Base-by-base conservation (phyloP, 2,329 filamentous ascomycete genomes). In the Aureobasidium sp. region DNA sequence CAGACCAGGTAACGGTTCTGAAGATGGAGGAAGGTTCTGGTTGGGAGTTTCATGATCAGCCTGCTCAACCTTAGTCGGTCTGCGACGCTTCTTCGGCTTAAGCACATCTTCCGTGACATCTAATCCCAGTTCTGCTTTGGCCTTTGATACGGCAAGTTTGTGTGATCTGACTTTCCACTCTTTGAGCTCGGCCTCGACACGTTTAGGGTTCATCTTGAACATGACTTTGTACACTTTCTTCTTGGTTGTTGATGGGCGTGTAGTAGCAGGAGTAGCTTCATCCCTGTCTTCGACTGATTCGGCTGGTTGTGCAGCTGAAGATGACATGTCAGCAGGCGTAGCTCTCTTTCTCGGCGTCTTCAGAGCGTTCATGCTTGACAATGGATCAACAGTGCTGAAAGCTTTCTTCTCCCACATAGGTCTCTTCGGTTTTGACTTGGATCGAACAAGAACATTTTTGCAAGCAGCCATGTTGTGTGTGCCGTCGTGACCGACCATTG, bases 401-500 rank as follows among this genome's bases (percentile, higher is more conserved):
- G 34, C 44, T 17, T 48, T 50, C 29, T 48, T 50, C 26, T 60
- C 56, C 44, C 44, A 60, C 29, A 52, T 5, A 17, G 46, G 46
- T 43, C 47, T 43, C 37, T 51, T 51, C 17, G 34, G 46, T 20
- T 47, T 52, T 20, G n/a, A 20, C n/a, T 62, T 52, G 15, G 59
- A 47, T 27, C 27, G 57, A 34, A 48, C 43, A 29, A 62, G 37
- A 53, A 60, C 62, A 7, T 46, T 48, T 36, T 67, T 62, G 47
- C 76, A 73, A 44, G 79, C 75, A n/a, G 71, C 67, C 32, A 82
- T 71, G 29, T 74, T 76, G 15, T 74, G 73, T 62, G 76, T 70
- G 8, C 78, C 79, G 43, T 76, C 70, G 27, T 71, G 73, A 34
- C 77, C 65, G 24, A 78, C 67, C 37, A 78, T 73, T 1, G 69